Evolutionary conservation across 306 rosid species (phyloP), one percentile per base, ranked within the genome.

Genomic region (Calophaca sinica): DNA sequence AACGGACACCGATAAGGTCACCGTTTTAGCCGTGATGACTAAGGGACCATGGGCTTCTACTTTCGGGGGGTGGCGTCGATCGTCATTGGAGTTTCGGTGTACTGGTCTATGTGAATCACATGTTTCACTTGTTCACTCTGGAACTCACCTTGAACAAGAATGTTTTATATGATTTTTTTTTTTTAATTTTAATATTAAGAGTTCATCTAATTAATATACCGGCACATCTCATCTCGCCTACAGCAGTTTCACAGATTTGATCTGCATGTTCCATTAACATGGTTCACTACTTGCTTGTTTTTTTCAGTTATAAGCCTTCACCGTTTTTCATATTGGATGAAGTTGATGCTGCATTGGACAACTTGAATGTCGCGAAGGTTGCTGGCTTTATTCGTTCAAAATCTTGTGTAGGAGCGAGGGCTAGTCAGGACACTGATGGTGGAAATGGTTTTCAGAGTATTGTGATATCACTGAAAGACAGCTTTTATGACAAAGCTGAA

Each of bases 241-340:
- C 41, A 44, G 39, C 38, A 20, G 14, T 61, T 68, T 51, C 6
- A 4, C 5, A 13, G 33, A 67, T 76, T n/a, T 68, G 44, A 53
- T 72, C 38, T 42, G 69, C 70, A 36, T 77, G 20, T 78, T 83
- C 63, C n/a, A 44, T 29, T 57, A 32, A 77, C 76, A 45, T 51
- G 54, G 73, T 70, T 71, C 67, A 71, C 36, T 49, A 44, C 61
- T 59, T 80, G 29, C 39, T 59, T 33, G 9, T 64, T 80, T 72
- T 72, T 80, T 84, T 75, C 96, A 96, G 99, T 75, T 96, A 66
- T 85, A 86, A 89, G 90, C 99, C 99, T 81, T 96, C 99, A 6
- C 99, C 99, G 3, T 96, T 96, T 85, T 96, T 92, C 82, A 96
- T 96, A 82, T 80, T 96, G 92, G 99, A 96, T 66, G 99, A 96